These are phyloP conservation scores for Wickerhamomyces queroliae DNA, from an alignment of 805 yeast genomes.

Conservation along the genomic window DNA sequence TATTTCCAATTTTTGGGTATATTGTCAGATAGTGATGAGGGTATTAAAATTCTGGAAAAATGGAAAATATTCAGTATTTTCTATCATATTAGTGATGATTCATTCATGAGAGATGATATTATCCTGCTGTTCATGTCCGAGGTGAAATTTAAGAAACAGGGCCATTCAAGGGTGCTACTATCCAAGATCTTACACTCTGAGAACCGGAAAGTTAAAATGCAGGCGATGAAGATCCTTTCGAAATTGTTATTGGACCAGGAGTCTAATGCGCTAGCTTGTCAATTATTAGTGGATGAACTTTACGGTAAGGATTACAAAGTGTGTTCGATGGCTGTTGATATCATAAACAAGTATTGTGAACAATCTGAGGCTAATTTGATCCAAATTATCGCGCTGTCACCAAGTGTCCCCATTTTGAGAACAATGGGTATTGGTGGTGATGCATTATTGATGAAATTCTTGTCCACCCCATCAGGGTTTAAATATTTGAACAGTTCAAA, in stretches of 20 bases:
- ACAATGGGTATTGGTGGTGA: conserved; percentile 28
- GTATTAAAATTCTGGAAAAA: conserved; percentile 63
- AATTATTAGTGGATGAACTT: conserved; percentile 55
- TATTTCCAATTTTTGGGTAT: conserved; percentile 78
- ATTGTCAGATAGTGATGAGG: conserved; percentile 52
- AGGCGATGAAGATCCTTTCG: conserved; percentile 51
- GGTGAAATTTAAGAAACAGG: conserved; percentile 52
- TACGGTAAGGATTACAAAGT: conserved; percentile 61
- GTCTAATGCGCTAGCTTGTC: conserved; percentile 37
- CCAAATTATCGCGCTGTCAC: conserved; percentile 45
- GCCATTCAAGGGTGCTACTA: conserved; percentile 64
- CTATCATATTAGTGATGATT: conserved; percentile 58
- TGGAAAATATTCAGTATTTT: conserved; percentile 84
- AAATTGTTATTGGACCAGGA: conserved; percentile 29
- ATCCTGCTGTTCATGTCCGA: conserved; percentile 52
- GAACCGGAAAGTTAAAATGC: conserved; percentile 42
- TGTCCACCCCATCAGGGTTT: conserved; percentile 68
- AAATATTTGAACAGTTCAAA: conserved; percentile 52
- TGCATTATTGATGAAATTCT: conserved; percentile 54
- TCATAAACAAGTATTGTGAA: conserved; percentile 47
- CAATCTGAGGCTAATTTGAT: conserved; percentile 43
- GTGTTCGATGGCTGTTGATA: conserved; percentile 48
- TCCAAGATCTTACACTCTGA: conserved; percentile 58
- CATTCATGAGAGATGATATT: conserved; percentile 49
- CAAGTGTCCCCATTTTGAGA: conserved; percentile 37